These are phyloP conservation scores for Ustilago sp. DNA, from an alignment of 1,284 basidiomycete genomes.

Conservation along the genomic window DNA sequence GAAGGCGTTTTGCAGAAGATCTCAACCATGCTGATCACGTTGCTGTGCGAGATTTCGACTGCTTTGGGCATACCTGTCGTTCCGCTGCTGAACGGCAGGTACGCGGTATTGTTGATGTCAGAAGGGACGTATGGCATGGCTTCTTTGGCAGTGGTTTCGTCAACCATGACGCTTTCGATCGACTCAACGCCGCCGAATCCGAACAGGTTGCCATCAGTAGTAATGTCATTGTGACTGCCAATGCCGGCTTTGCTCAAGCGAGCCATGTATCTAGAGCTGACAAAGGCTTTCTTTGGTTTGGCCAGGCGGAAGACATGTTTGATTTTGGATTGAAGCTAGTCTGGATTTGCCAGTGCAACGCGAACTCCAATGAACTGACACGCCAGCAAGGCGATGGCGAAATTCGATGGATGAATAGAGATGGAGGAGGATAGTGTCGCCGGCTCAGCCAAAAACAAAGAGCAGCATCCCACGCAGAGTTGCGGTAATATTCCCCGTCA, in stretches of 20 bases:
- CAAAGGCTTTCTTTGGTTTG: conserved; percentile 44
- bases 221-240: conserved; percentile 10
- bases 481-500: too few relatives aligned
- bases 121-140: conserved; percentile 18
- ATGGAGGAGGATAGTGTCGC: conserved; percentile 37
- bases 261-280: conserved; percentile 10
- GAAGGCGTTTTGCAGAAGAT: conserved; percentile 22
- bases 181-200: conserved; percentile 26
- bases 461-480: too few relatives aligned
- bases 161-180: conserved; percentile 15
- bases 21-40: conserved; percentile 48
- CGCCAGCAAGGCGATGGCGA: conserved; percentile 27
- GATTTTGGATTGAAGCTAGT: conserved; percentile 36
- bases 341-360: conserved; percentile 36
- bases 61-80: conserved; percentile 53
- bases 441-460: conserved; percentile 7
- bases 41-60: conserved; percentile 46
- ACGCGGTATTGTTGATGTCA: conserved; percentile 25
- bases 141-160: conserved; percentile 13
- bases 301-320: conserved; percentile 34
- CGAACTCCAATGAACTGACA: conserved; percentile 42
- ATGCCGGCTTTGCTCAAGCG: conserved; percentile 26
- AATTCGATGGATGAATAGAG: conserved; percentile 46
- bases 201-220: conserved; percentile 14
- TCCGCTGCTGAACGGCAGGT: conserved; percentile 45